A percentile compares a stretch with the other conserved stretches of the same genome.
These are phyloP conservation scores for Penicillium chermesinum DNA, from an alignment of 495 filamentous ascomycete species.

Conservation along the genomic window DNA sequence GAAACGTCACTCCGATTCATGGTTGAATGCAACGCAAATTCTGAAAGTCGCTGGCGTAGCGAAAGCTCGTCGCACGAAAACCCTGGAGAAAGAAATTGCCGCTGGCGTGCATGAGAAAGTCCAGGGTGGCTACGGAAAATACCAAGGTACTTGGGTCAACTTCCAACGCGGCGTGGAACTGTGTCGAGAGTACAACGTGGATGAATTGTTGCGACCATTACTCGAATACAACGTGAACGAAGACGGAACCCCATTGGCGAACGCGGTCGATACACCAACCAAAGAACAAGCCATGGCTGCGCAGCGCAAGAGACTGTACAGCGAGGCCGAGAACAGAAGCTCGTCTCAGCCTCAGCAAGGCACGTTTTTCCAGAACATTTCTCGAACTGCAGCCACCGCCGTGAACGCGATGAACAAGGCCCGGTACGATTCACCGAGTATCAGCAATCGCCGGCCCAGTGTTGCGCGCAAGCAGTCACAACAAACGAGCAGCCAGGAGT, in stretches of 20 bases:
- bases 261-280: conserved; percentile 81
- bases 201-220: conserved; percentile 76
- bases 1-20: conserved; percentile 86
- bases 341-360: conserved; percentile 62
- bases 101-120: conserved; percentile 97
- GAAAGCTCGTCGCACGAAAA: conserved; percentile 95
- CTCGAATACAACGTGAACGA: conserved; percentile 88
- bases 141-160: conserved; percentile 97
- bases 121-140: conserved; percentile 96
- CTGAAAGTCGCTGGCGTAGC: conserved; percentile 94
- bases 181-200: conserved; percentile 89
- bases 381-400: conserved; percentile 82
- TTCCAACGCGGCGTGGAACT: conserved; percentile 87
- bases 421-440: conserved; percentile 75
- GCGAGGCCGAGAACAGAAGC: conserved; percentile 59
- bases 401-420: conserved; percentile 95
- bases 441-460: conserved; percentile 46
- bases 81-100: conserved; percentile 94
- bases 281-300: conserved; percentile 99
- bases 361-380: conserved; percentile 96
- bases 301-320: conserved; percentile 85
- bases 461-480: conserved; percentile 54
- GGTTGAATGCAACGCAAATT: conserved; percentile 93
- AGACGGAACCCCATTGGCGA: conserved; percentile 52
- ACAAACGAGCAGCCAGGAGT: conserved; percentile 59